phyloP scores from a whole-genome alignment of 1,284 basidiomycete species.

The Ustilago xerochloae region DNA sequence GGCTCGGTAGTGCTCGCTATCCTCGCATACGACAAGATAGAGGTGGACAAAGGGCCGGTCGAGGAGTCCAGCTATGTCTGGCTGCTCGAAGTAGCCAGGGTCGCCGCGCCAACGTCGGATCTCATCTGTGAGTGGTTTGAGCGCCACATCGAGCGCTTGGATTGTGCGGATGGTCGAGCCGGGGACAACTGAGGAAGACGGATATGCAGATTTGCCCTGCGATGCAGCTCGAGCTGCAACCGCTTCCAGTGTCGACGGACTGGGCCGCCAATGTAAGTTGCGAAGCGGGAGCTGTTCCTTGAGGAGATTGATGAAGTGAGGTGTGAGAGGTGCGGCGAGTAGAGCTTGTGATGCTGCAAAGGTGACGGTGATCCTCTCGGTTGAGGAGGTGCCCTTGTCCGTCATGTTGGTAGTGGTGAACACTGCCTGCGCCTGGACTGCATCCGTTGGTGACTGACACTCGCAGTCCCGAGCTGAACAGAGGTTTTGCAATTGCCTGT shows the following conservation, averaged over 20 bases:
- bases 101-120: conserved; percentile 47
- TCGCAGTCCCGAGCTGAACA: too few relatives aligned
- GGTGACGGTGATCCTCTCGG: conserved; percentile 59
- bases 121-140: conserved; percentile 51
- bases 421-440: too few relatives aligned
- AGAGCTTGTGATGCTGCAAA: conserved; percentile 59
- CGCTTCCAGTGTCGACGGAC: conserved; percentile 42
- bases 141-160: conserved; percentile 48
- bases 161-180: conserved; percentile 56
- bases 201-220: conserved; percentile 32
- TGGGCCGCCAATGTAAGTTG: conserved; percentile 65
- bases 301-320: conserved; percentile 53
- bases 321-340: conserved; percentile 48
- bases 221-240: conserved; percentile 32
- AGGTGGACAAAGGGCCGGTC: conserved; percentile 62
- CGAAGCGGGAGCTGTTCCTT: conserved; percentile 62
- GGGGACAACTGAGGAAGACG: conserved; percentile 32
- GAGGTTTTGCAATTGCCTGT: too few relatives aligned
- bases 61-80: conserved; percentile 33
- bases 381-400: conserved; percentile 5
- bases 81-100: conserved; percentile 53
- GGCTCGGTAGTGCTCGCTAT: conserved; percentile 65
- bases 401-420: conserved; percentile 10
- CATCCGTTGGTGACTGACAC: too few relatives aligned
- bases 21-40: conserved; percentile 64